phyloP scores from a whole-genome alignment of 2,329 filamentous ascomycete species.

The Aspergillus pseudotamarii region DNA sequence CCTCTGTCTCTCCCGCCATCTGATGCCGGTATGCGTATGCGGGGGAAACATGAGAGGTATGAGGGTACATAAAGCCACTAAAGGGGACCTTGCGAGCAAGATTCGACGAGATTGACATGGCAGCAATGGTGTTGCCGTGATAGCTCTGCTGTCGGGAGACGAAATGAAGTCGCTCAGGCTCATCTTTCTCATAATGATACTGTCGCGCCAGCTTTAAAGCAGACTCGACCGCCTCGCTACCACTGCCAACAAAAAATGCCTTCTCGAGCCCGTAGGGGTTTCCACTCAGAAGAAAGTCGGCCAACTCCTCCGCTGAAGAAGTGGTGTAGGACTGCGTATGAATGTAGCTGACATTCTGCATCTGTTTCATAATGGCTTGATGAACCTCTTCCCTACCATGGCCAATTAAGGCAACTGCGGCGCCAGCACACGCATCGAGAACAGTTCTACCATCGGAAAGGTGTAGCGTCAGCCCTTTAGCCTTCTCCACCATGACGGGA shows the following conservation, averaged over 20 bases:
- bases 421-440: constrained; percentile 5
- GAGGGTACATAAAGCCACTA: not conserved
- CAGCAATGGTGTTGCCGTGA: constrained; percentile 8
- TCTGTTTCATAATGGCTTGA: constrained; percentile 5
- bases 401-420: constrained; percentile 4
- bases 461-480: not conserved
- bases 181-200: constrained; percentile 3
- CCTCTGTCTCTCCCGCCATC: not conserved
- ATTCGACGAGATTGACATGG: not conserved
- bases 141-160: constrained; percentile 6
- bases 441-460: constrained; percentile 1
- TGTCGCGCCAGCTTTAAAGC: constrained; percentile 7
- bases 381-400: not conserved
- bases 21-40: constrained; percentile 4
- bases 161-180: not conserved
- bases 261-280: constrained; percentile 3
- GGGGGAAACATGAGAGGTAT: constrained; percentile 5
- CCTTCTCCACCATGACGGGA: not conserved
- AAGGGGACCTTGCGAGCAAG: constrained; percentile 4
- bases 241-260: constrained; percentile 7
- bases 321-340: constrained; percentile 8
- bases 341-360: constrained; percentile 7
- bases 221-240: constrained; percentile 7
- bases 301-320: not conserved
- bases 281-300: not conserved